phyloP scores from a whole-genome alignment of 2,329 filamentous ascomycete genomes.

The Xylaria sp. region DNA sequence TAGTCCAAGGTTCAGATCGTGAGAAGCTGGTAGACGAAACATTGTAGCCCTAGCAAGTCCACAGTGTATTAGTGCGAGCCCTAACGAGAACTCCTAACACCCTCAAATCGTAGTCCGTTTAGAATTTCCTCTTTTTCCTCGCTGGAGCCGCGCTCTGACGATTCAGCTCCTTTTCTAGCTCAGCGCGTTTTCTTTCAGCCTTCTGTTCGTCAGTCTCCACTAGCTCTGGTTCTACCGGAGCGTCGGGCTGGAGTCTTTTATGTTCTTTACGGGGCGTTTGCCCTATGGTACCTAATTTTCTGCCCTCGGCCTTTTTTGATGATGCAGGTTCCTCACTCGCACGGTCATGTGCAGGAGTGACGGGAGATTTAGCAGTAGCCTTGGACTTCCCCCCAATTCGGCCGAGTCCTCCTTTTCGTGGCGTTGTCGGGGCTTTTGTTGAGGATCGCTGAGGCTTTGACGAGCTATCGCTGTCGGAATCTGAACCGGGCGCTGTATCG shows the following conservation, averaged over 20 bases:
- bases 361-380: slow-evolving; percentile 24
- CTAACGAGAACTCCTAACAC: background rate
- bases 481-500: slow-evolving; percentile 44
- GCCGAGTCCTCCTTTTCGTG: slow-evolving; percentile 40
- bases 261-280: slow-evolving; percentile 35
- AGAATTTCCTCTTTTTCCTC: slow-evolving; percentile 69
- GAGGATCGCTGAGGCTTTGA: slow-evolving; percentile 18
- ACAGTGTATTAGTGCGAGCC: background rate
- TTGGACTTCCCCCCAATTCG: slow-evolving; percentile 45
- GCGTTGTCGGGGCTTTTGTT: slow-evolving; percentile 15
- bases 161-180: slow-evolving; percentile 63
- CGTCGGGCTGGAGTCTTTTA: slow-evolving; percentile 36
- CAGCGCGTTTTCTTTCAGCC: slow-evolving; percentile 62
- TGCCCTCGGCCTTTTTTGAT: slow-evolving; percentile 34
- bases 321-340: slow-evolving; percentile 25
- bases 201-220: slow-evolving; percentile 50
- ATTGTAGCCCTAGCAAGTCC: background rate
- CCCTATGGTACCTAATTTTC: slow-evolving; percentile 46
- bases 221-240: slow-evolving; percentile 37
- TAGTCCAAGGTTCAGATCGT: background rate
- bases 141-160: slow-evolving; percentile 61
- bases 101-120: slow-evolving; percentile 20
- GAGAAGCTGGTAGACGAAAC: background rate
- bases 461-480: slow-evolving; percentile 26
- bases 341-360: slow-evolving; percentile 7